Base-by-base conservation (phyloP, 164 flowering plant species). In the Stephania yunnanensis region DNA sequence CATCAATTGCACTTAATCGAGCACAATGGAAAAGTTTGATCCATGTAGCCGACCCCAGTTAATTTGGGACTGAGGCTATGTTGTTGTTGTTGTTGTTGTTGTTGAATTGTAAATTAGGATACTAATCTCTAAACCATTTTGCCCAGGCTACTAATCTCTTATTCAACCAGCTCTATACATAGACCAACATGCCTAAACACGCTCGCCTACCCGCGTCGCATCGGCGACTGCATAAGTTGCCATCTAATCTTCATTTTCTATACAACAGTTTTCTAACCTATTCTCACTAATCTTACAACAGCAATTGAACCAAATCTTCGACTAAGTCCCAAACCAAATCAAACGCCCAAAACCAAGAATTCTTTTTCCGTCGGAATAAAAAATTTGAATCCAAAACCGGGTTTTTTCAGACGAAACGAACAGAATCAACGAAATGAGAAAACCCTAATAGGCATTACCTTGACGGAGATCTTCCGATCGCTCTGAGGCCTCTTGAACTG, bases 401-500 rank as follows among this genome's bases (percentile, higher is more conserved):
- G 7, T 15, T 2, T 58, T 58, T 12, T n/a, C 20, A 58, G 17
- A 55, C 19, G 15, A 50, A 50, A 50, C 15, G 15, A 50, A 50
- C 55, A 7, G 15, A 50, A 50, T 50, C 17, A 58, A 7, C 71
- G 45, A 69, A 69, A 4, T 69, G 10, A 69, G 20, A 42, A 17
- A 50, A 11, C 11, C 3, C 2, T 1, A 20, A 70, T 17, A 25
- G 7, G n/a, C 25, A 8, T 67, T 70, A 87, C 91, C 86, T 85
- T 84, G 69, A 86, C 88, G 15, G 80, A 75, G 80, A 83, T 76
- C 80, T 79, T 82, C 31, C 91, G 85, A 61, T 88, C 91, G 52
- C 87, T 76, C 76, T 88, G 91, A 2, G 90, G 87, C 82, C 90
- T 83, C 77, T 80, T 85, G 78, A 87, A 86, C 80, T 85, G 69